phyloP scores from a whole-genome alignment of 2,329 filamentous ascomycete genomes.

The Cytospora piceae region DNA sequence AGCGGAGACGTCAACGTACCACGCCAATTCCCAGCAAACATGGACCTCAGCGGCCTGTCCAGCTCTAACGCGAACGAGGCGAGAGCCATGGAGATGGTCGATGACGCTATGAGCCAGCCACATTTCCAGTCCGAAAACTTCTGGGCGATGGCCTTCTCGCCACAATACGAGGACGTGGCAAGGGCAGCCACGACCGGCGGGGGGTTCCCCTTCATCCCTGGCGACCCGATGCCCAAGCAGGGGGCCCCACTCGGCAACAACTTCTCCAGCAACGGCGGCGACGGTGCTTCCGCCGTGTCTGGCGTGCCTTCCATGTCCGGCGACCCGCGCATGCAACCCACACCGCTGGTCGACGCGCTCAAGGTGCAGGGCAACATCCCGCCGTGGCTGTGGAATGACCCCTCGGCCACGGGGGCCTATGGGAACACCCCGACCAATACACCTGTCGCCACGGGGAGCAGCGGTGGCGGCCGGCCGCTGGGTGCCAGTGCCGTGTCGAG shows the following conservation, averaged over 20 bases:
- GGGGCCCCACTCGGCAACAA: constrained; percentile 26
- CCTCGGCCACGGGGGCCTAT: constrained; percentile 26
- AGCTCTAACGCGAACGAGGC: constrained; percentile 5
- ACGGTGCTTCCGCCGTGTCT: constrained; percentile 7
- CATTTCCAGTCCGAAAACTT: constrained; percentile 43
- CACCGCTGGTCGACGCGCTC: constrained; percentile 42
- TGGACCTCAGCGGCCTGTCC: constrained; percentile 13
- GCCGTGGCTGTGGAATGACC: constrained; percentile 58
- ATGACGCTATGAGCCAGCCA: constrained; percentile 44
- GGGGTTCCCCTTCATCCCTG: constrained; percentile 24
- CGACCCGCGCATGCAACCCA: constrained; percentile 24
- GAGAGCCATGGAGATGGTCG: constrained; percentile 38
- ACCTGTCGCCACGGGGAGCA: constrained; percentile 6
- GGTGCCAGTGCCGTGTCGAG: constrained; percentile 15
- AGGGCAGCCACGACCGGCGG: constrained; percentile 12
- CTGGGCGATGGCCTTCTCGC: constrained; percentile 35
- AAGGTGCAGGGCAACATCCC: constrained; percentile 53
- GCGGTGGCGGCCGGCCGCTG: constrained; percentile 12
- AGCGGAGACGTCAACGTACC: not conserved
- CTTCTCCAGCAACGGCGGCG: constrained; percentile 19
- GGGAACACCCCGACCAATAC: not conserved
- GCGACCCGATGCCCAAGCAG: constrained; percentile 32
- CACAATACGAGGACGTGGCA: constrained; percentile 28
- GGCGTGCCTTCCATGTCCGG: constrained; percentile 2
- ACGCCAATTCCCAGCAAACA: constrained; percentile 8